Base-by-base conservation (phyloP, 2,329 filamentous ascomycete species). In the Microcera coccophila region DNA sequence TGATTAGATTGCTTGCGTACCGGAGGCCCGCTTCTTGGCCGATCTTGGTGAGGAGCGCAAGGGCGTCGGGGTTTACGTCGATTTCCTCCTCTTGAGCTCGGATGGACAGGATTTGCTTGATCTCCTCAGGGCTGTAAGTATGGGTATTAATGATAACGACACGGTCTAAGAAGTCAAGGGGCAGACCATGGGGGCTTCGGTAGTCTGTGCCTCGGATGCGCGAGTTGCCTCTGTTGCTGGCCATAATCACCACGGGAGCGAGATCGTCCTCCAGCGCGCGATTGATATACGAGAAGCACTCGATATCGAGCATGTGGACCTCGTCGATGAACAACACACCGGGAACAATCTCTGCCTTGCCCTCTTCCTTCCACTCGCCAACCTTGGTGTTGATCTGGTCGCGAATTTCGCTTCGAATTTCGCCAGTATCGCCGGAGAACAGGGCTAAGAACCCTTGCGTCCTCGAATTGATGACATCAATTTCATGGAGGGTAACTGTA, bases 351-450 rank as follows among this genome's bases (percentile, higher is more conserved):
- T 95, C 90, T 3, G 93, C 93, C 69, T 98, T 98, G 70, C 93
- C 93, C 70, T 98, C 93, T 68, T 98, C 93, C 69, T 95, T 96
- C 93, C 93, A 98, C 69, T 98, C 93, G 36, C 85, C 90, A 2
- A 98, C 90, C 70, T 98, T 98, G 55, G 88, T 96, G 72, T 98
- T 95, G 76, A 98, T 98, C 73, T 98, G 93, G 65, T 97, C 91
- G 43, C 93, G 84, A 49, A 98, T 91, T 68, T 98, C 93, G 66
- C 88, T 94, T 60, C 93, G 79, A 59, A 98, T 98, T 74, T 98
- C 93, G 56, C 93, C 93, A 2, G 93, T 98, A 66, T 98, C 93
- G 51, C 93, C 93, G 0, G 91, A 96, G 72, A 98, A 98, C 15
- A 98, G 83, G 9, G 93, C 93, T 20, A 98, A 72, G 70, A 98